Base-by-base conservation (phyloP, 2,329 filamentous ascomycete genomes). In the Botryotinia convoluta region DNA sequence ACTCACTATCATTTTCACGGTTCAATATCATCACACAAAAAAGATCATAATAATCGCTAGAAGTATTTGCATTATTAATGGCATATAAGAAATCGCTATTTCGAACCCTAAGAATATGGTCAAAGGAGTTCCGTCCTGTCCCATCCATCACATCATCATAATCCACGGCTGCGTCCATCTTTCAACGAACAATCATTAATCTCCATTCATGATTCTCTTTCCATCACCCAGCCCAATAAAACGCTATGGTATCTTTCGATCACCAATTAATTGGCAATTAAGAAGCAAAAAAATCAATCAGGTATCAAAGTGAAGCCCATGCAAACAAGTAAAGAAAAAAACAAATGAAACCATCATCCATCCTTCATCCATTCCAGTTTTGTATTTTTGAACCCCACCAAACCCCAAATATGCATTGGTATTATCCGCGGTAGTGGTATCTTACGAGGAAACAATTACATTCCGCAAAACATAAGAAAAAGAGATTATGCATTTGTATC, bases 361-460 rank as follows among this genome's bases (percentile, higher is more conserved):
- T 65, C 51, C 51, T 54, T 14, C 51, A 57, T 59, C 64, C 61
- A 18, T 57, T 20, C 48, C n/a, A 57, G 61, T 67, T 54, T n/a
- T n/a, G 37, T 45, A 16, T 16, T 67, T 59, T 64, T 72, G 67
- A 57, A 39, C 5, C 48, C 69, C 45, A 37, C 18, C 60, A 51
- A 71, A 9, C 42, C 71, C 71, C 64, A 39, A 61, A 65, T 42
- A 68, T 71, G 45, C 57, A 70, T 51, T 74, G 71, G 71, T 74
- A 74, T 72, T 37, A 74, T 72, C 35, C 71, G 69, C 64, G 42
- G 44, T 64, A 74, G 62, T 74, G 51, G 64, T 74, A 75, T 75
- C 64, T 69, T 69, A 26, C n/a, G 73, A 75, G 62, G 64, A 72
- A 71, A 74, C 32, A 59, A n/a, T 37, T 35, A 44, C 32, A 29